phyloP scores from a whole-genome alignment of 371 early-diverging fungal species.

The Apophysomyces elegans region DNA sequence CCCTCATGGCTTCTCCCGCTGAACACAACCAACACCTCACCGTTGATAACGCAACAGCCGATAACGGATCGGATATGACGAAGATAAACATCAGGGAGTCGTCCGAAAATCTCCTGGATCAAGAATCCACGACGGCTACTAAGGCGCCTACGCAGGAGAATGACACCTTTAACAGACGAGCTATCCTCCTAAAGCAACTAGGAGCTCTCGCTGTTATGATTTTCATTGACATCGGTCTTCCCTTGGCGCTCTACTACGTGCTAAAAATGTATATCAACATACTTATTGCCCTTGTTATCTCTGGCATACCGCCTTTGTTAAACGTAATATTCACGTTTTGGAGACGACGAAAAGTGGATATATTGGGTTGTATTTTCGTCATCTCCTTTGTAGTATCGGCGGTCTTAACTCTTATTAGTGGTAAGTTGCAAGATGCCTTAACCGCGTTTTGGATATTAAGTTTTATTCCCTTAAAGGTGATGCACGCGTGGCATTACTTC shows the following conservation, averaged over 20 bases:
- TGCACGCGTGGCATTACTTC: conserved; percentile 45
- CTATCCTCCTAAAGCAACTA: background rate
- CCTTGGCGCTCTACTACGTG: conserved; percentile 44
- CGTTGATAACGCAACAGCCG: background rate
- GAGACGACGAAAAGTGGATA: conserved; percentile 35
- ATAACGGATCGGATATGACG: background rate
- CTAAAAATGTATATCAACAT: conserved; percentile 29
- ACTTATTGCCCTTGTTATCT: conserved; percentile 49
- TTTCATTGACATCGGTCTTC: conserved; percentile 38
- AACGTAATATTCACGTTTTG: conserved; percentile 30
- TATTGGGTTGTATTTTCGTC: conserved; percentile 45
- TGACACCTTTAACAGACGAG: background rate
- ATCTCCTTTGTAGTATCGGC: conserved; percentile 48
- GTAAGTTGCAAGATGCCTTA: conserved; percentile 15
- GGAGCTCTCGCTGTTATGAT: conserved; percentile 20
- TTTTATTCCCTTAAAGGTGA: conserved; percentile 25
- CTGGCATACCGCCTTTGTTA: conserved; percentile 53
- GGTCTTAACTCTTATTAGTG: conserved; percentile 40
- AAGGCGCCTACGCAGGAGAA: background rate
- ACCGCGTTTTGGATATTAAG: background rate
- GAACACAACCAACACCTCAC: background rate
- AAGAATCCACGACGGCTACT: background rate
- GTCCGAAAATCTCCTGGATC: background rate
- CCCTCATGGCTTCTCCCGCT: background rate
- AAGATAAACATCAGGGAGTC: background rate